Evolutionary conservation across 148 eudicot genomes (phyloP).

Genomic region (Silene latifolia): DNA sequence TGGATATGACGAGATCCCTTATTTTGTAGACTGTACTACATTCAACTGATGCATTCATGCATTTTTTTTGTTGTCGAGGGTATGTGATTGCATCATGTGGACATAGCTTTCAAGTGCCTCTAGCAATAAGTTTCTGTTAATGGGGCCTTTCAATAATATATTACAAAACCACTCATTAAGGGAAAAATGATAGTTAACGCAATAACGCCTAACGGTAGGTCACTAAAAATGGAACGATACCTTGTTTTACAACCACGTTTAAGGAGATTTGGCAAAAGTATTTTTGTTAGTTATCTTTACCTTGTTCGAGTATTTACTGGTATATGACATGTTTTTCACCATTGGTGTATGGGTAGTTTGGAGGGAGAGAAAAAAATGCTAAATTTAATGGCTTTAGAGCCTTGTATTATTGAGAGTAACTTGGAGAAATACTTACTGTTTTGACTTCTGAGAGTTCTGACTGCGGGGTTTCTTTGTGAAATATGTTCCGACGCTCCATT

Average conservation of each 20-base stretch:
- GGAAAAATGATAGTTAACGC: too few relatives aligned
- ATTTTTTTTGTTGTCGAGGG: too few relatives aligned
- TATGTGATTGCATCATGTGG: background rate
- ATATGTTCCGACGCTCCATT: slow-evolving; percentile 1
- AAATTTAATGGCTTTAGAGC: background rate
- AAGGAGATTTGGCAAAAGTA: too few relatives aligned
- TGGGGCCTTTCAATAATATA: too few relatives aligned
- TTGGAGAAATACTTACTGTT: too few relatives aligned
- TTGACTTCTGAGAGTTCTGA: too few relatives aligned
- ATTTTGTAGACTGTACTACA: background rate
- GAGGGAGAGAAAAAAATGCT: background rate
- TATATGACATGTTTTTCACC: background rate
- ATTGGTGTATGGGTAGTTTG: background rate
- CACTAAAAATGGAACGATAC: too few relatives aligned
- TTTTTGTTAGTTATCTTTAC: background rate
- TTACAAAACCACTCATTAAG: too few relatives aligned
- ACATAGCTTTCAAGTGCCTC: background rate
- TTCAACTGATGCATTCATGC: background rate
- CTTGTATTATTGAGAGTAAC: background rate
- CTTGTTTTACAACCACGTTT: too few relatives aligned
- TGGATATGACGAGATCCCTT: too few relatives aligned
- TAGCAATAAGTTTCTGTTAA: too few relatives aligned
- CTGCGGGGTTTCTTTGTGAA: background rate
- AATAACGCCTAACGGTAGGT: too few relatives aligned
- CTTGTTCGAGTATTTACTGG: background rate